These are phyloP conservation scores for Canna indica DNA, from an alignment of 176 grass and related monocot species.

Conservation along the genomic window DNA sequence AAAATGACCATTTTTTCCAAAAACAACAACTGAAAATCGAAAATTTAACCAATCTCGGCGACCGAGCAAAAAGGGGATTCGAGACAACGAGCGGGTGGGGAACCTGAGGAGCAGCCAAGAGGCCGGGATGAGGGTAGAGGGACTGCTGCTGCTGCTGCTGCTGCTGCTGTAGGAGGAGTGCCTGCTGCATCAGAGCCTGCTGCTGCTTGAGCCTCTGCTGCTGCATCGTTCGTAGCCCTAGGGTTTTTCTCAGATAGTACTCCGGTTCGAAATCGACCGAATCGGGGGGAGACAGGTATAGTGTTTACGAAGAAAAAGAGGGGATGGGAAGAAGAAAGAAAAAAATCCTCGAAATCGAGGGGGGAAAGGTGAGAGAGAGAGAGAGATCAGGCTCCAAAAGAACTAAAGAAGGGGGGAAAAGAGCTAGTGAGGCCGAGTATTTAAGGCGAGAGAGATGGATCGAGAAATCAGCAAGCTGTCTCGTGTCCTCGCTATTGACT, in stretches of 20 bases:
- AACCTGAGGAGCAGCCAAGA: conserved; percentile 75
- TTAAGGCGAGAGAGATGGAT: background rate
- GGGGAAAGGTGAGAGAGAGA: background rate
- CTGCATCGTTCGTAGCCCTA: conserved; percentile 38
- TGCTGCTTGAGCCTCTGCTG: conserved; percentile 62
- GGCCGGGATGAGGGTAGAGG: conserved; percentile 71
- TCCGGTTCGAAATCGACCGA: background rate
- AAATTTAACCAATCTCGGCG: background rate
- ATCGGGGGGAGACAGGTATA: background rate
- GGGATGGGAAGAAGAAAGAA: background rate
- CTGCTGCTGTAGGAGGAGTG: conserved; percentile 23
- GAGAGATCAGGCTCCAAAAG: background rate
- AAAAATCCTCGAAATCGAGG: background rate
- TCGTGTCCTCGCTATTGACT: background rate
- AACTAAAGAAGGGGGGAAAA: background rate
- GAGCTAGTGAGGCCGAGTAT: background rate
- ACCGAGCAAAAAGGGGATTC: background rate
- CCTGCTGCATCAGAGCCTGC: conserved; percentile 27
- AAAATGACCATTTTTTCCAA: background rate
- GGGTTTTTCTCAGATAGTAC: background rate
- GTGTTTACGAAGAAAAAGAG: background rate
- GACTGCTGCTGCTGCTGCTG: conserved; percentile 49
- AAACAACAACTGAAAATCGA: conserved; percentile 3
- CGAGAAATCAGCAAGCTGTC: background rate
- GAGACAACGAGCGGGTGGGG: background rate